Percentiles rank a stretch among this genome's conserved stretches.
Evolutionary conservation across 1,139 yeast genomes (phyloP).

Genomic region (Schwanniomyces etchellsii): DNA sequence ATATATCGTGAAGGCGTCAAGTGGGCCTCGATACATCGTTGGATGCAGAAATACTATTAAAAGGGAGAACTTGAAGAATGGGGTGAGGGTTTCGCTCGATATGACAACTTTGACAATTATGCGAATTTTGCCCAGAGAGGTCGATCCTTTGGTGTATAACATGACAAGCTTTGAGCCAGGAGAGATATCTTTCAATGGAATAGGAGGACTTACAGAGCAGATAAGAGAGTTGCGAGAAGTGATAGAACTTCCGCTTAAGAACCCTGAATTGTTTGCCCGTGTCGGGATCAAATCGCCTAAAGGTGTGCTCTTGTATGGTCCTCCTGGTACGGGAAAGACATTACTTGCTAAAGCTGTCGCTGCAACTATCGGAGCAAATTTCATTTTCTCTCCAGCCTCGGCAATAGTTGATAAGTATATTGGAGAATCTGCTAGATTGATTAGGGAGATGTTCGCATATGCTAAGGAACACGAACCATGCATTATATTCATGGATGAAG

Average conservation of each 20-base stretch:
- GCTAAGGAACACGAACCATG: constrained; percentile 99
- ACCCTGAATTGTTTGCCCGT: constrained; percentile 91
- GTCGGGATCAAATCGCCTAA: constrained; percentile 98
- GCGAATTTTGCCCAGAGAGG: constrained; percentile 97
- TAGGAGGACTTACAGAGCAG: constrained; percentile 96
- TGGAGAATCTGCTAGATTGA: constrained; percentile 95
- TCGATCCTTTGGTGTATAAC: constrained; percentile 95
- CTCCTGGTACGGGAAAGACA: constrained; percentile 99
- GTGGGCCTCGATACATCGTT: constrained; percentile 97
- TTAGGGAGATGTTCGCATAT: constrained; percentile 97
- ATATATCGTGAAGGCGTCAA: constrained; percentile 92
- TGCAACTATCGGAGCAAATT: constrained; percentile 97
- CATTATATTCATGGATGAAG: constrained; percentile 98
- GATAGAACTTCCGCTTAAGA: constrained; percentile 92
- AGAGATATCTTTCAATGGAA: constrained; percentile 88
- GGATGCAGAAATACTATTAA: constrained; percentile 94
- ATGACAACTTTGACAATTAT: constrained; percentile 97
- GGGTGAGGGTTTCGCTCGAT: constrained; percentile 93
- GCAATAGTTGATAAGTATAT: constrained; percentile 98
- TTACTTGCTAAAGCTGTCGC: constrained; percentile 96
- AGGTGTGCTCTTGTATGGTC: constrained; percentile 95
- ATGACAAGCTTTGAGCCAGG: constrained; percentile 99
- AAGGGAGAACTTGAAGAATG: constrained; percentile 79
- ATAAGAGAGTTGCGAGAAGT: constrained; percentile 96
- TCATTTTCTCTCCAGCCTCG: constrained; percentile 95